Evolutionary conservation across 2,329 filamentous ascomycete species (phyloP).

Genomic region (Onygenales sp.): DNA sequence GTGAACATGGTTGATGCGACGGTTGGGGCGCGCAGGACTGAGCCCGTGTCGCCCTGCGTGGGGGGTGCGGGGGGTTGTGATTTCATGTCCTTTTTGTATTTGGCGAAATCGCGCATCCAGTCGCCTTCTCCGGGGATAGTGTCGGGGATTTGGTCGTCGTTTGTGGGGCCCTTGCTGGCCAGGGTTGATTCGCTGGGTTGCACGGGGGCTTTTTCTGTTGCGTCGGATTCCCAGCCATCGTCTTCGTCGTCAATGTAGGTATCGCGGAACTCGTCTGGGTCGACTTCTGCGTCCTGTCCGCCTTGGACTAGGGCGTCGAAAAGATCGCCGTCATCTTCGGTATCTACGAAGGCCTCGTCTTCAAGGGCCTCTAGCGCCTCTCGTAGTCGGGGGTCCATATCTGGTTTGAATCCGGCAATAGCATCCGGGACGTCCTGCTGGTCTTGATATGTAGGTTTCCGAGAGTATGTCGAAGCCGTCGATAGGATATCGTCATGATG

Average conservation of each 20-base stretch:
- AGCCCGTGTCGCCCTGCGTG: slow-evolving; percentile 29
- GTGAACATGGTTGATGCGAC: slow-evolving; percentile 37
- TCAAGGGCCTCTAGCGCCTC: slow-evolving; percentile 91
- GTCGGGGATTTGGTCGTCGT: slow-evolving; percentile 30
- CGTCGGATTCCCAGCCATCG: slow-evolving; percentile 90
- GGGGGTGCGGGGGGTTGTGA: slow-evolving; percentile 27
- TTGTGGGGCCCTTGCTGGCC: slow-evolving; percentile 16
- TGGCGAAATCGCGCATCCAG: slow-evolving; percentile 87
- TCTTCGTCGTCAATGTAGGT: slow-evolving; percentile 51
- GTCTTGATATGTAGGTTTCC: slow-evolving; percentile 72
- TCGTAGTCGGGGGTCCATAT: slow-evolving; percentile 89
- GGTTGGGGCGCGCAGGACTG: slow-evolving; percentile 25
- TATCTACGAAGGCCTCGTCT: slow-evolving; percentile 86
- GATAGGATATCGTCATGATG: slow-evolving; percentile 21
- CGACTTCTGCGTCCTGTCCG: slow-evolving; percentile 56
- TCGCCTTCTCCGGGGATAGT: slow-evolving; percentile 58
- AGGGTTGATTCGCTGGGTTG: slow-evolving; percentile 24
- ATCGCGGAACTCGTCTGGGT: slow-evolving; percentile 70
- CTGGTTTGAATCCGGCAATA: slow-evolving; percentile 87
- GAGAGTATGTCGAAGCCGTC: slow-evolving; percentile 62
- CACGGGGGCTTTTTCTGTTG: slow-evolving; percentile 64
- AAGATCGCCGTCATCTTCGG: slow-evolving; percentile 68
- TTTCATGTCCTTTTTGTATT: slow-evolving; percentile 75
- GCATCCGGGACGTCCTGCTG: slow-evolving; percentile 89
- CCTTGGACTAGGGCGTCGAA: slow-evolving; percentile 65